Evolutionary conservation across 495 filamentous ascomycete genomes (phyloP).

Genomic region (Cudoniella acicularis): DNA sequence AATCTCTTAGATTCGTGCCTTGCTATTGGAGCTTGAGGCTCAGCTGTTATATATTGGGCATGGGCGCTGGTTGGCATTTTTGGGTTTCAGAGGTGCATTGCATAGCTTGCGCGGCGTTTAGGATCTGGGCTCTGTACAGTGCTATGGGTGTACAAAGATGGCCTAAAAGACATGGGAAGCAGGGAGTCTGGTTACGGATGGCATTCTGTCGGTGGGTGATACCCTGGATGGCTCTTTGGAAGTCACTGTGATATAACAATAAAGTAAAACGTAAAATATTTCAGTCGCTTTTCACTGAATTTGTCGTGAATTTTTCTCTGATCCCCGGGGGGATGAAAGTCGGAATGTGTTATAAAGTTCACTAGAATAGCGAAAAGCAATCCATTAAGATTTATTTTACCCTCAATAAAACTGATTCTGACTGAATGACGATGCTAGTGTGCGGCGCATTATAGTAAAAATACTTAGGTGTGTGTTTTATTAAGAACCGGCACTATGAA

Average conservation of each 20-base stretch:
- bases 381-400: too few species aligned
- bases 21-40: constrained; percentile 12
- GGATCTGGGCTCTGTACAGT: constrained; percentile 3
- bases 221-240: constrained; percentile 6
- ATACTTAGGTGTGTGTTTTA: too few species aligned
- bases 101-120: constrained; percentile 2
- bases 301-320: too few species aligned
- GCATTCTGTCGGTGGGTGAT: constrained; percentile 7
- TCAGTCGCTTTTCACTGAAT: too few species aligned
- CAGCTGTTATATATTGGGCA: background rate
- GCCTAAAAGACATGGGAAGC: background rate
- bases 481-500: too few species aligned
- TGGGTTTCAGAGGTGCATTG: constrained; percentile 11
- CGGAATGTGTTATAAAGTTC: too few species aligned
- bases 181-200: constrained; percentile 7
- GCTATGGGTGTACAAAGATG: constrained; percentile 5
- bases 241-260: background rate
- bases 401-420: too few species aligned
- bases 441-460: too few species aligned
- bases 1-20: constrained; percentile 59
- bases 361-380: too few species aligned
- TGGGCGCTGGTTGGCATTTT: constrained; percentile 11
- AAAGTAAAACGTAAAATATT: background rate
- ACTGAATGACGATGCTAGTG: too few species aligned
- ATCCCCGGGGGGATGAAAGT: too few species aligned